phyloP scores from a whole-genome alignment of 495 filamentous ascomycete species.

The Haplographium delicatum region DNA sequence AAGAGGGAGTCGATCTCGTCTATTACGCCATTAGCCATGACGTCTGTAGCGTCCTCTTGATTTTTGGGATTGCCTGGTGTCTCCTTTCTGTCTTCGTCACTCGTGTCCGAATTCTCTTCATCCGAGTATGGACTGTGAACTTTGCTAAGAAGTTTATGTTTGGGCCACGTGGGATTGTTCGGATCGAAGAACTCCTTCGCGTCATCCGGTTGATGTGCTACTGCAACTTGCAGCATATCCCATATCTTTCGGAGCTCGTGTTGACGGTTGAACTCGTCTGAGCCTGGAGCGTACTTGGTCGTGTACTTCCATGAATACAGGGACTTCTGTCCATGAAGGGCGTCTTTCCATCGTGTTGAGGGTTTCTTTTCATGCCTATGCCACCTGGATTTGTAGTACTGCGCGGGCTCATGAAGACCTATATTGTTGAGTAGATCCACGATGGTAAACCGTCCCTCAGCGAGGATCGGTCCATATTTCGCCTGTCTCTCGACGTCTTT shows the following conservation, averaged over 20 bases:
- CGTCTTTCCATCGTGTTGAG: background rate
- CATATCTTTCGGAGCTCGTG: background rate
- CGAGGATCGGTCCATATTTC: slow-evolving; percentile 2
- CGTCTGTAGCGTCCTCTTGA: too few relatives aligned
- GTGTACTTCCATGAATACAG: background rate
- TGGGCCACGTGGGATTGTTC: background rate
- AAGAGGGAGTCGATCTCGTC: too few relatives aligned
- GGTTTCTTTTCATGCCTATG: background rate
- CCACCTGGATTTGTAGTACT: background rate
- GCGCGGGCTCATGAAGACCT: background rate
- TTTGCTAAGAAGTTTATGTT: too few relatives aligned
- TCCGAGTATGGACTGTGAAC: too few relatives aligned
- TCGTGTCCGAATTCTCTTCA: too few relatives aligned
- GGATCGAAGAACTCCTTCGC: background rate
- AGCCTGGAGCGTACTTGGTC: background rate
- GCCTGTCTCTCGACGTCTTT: background rate
- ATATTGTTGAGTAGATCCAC: slow-evolving; percentile 6
- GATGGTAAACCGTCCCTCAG: slow-evolving; percentile 2
- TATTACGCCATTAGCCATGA: too few relatives aligned
- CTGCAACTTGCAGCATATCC: background rate
- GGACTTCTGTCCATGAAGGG: background rate
- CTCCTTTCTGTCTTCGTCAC: too few relatives aligned
- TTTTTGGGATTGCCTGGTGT: too few relatives aligned
- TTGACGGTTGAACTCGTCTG: background rate
- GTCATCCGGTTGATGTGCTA: background rate